Conservation (phyloP, 1,284 basidiomycete genomes). For the Puccinia hordei region DNA sequence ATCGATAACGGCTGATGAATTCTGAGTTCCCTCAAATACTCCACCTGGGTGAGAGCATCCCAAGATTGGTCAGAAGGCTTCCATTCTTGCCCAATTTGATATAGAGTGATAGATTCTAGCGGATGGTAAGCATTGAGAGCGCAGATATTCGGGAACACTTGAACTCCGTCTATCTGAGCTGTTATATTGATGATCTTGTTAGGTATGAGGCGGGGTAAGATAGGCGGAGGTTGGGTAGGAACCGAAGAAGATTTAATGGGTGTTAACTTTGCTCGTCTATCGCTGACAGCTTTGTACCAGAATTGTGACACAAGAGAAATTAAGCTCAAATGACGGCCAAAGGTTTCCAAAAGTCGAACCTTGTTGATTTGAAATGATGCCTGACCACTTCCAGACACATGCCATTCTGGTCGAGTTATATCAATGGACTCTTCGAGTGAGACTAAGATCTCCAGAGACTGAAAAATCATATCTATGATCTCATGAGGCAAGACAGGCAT, state of each 20-base stretch:
- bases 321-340: not conserved
- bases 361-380: not conserved
- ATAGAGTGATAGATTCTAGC: conserved; percentile 16
- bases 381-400: not conserved
- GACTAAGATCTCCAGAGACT: conserved; percentile 4
- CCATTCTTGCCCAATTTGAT: not conserved
- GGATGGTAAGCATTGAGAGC: conserved; percentile 1
- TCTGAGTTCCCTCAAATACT: conserved; percentile 14
- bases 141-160: not conserved
- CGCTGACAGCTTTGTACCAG: conserved; percentile 11
- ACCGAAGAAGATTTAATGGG: not conserved
- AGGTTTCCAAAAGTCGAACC: not conserved
- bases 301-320: conserved; percentile 14
- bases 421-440: conserved; percentile 24
- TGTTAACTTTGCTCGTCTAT: not conserved
- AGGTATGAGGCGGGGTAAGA: not conserved
- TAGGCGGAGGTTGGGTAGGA: not conserved
- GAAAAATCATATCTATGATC: conserved; percentile 11
- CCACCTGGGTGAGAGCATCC: conserved; percentile 6
- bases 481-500: conserved; percentile 18
- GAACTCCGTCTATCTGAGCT: not conserved
- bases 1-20: conserved; percentile 2
- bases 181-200: not conserved
- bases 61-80: not conserved
- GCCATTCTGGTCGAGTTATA: conserved; percentile 7